These are phyloP conservation scores for Trametes villosa DNA, from an alignment of 768 basidiomycete genomes.

Conservation along the genomic window DNA sequence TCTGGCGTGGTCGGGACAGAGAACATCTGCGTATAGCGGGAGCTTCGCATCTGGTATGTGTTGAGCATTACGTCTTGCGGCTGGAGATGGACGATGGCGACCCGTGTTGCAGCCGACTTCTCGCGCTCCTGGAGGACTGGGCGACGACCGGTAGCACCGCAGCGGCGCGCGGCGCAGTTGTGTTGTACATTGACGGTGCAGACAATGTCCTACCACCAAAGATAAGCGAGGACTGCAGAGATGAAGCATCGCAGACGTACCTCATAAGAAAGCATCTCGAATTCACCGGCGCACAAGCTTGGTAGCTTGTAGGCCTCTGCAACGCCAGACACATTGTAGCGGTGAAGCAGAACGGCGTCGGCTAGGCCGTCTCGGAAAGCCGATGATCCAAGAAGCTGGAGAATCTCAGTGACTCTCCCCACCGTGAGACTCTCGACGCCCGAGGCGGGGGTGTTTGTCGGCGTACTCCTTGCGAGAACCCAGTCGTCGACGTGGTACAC, in stretches of 20 bases:
- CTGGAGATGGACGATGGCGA: neutral
- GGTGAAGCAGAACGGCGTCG: no score
- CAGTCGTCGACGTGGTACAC: no score
- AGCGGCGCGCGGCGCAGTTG: neutral
- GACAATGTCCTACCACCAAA: neutral
- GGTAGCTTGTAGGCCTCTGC: no score
- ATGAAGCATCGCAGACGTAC: neutral
- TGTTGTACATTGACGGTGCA: neutral
- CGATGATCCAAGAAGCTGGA: no score
- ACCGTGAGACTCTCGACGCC: no score
- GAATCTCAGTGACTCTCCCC: no score
- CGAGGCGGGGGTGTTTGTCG: no score
- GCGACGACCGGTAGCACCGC: neutral
- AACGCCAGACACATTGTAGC: no score
- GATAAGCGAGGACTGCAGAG: neutral
- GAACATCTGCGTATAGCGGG: neutral
- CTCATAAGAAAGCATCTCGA: neutral
- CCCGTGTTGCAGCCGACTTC: neutral
- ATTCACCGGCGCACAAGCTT: no score
- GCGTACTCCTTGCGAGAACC: no score
- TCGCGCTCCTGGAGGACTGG: neutral
- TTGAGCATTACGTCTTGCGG: neutral
- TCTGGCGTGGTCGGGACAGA: neutral
- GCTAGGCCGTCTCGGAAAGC: no score
- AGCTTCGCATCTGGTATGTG: neutral